Base-by-base conservation (phyloP, 169 alveolate species). In the Eimeria nieschulzi region DNA sequence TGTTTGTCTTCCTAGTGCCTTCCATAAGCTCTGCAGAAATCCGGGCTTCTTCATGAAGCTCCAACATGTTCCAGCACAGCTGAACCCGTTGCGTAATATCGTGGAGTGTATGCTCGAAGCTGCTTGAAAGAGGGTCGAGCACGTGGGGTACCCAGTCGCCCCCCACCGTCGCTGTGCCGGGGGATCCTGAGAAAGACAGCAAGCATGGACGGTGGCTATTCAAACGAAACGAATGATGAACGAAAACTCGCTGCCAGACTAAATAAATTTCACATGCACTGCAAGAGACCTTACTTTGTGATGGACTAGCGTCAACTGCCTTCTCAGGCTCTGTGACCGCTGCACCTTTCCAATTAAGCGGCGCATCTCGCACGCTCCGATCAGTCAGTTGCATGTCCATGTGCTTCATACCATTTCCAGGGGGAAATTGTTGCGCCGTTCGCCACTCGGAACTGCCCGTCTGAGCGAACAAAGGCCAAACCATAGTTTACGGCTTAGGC, bases 371-470 rank as follows among this genome's bases (percentile, higher is more conserved):
- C 46, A 33, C 46, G 46, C 46, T 33, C 3, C 46, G 46, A 33
- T 33, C 46, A 0, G 83, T 90, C 12, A 92, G 51, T 21, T 87
- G 83, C 63, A 94, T 72, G 51, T 94, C 87, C n/a, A 94, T 25
- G 73, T 80, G 84, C 21, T 66, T 25, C 68, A 92, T 94, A 17
- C 70, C 87, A 17, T 68, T 25, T 13, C 17, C 79, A 5, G 95
- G 95, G 12, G 95, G 95, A 61, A 76, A 94, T 25, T 73, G 70
- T 25, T 91, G 91, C 0, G 95, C 68, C 19, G 93, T 83, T 33
- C 92, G 87, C 95, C 95, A 94, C 71, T 92, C 92, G 76, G 87
- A 95, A 23, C 75, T 92, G 5, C 95, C 95, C 7, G 70, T 72
- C 91, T 83, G 91, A 6, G 21, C 39, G 21, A 33, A 33, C 46